Evolutionary conservation across 352 stramenopile genomes (phyloP), one percentile per base, ranked within the genome.

Genomic region (Paralagenidium karlingii): DNA sequence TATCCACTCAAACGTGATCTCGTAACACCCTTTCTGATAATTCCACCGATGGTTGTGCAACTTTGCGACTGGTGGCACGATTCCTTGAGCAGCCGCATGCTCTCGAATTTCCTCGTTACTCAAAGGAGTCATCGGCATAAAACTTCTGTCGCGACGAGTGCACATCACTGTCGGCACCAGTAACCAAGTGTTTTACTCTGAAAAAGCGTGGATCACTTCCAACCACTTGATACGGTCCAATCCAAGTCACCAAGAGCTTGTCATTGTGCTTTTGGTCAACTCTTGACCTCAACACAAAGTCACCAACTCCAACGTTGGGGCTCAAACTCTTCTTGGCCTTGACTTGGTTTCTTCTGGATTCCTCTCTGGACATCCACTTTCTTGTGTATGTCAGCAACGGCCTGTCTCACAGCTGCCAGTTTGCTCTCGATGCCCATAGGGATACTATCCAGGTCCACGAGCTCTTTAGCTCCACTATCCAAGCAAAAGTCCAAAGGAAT

Each of bases 211-310:
- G 21, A 12, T 53, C 34, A 1, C 39, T 43, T 38, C 39, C n/a
- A 9, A 32, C 38, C 7, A 67, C 45, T n/a, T 40, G 24, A 27
- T 58, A 66, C 0, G 47, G 44, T 0, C 57, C 60, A 8, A 63
- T 39, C 57, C 50, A 68, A 15, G 47, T 64, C 3, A 60, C 44
- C 10, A 57, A 10, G 8, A 63, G 27, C 40, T 65, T 71, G 37
- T 51, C n/a, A 8, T 45, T 20, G 20, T 55, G 38, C 8, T 51
- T 51, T 16, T 45, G 22, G 39, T 65, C 49, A 3, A 60, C 50
- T 11, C 55, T 33, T 8, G 57, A 65, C 12, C 52, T 20, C 9
- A 65, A 18, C 2, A 68, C 60, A 26, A 49, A 60, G 34, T 67
- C 53, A 12, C 53, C 56, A 0, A 52, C 45, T 8, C 34, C 28